Conservation (phyloP, 768 basidiomycete species). For the Zangia roseola region DNA sequence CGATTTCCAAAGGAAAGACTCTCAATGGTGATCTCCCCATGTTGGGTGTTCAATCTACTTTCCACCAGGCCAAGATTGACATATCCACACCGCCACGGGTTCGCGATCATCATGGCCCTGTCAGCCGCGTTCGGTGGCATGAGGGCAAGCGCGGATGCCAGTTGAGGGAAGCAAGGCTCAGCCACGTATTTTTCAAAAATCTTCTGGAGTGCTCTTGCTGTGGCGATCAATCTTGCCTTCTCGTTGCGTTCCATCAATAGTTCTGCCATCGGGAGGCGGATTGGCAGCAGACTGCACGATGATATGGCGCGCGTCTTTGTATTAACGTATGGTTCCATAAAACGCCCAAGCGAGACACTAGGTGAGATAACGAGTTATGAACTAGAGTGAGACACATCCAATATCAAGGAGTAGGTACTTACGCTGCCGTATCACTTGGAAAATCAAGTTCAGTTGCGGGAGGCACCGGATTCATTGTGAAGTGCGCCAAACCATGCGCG, state of each 20-base stretch:
- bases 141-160: background rate
- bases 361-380: background rate
- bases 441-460: slow-evolving; percentile 18
- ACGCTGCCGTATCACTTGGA: slow-evolving; percentile 8
- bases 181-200: slow-evolving; percentile 9
- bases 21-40: slow-evolving; percentile 5
- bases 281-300: slow-evolving; percentile 12
- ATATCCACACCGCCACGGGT: slow-evolving; percentile 10
- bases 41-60: slow-evolving; percentile 2
- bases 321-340: slow-evolving; percentile 15
- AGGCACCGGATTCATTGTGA: slow-evolving; percentile 21
- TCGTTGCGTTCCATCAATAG: slow-evolving; percentile 6
- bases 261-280: slow-evolving; percentile 17
- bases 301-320: slow-evolving; percentile 20
- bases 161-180: slow-evolving; percentile 16
- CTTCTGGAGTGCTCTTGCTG: slow-evolving; percentile 11
- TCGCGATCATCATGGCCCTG: background rate
- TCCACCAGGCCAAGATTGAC: slow-evolving; percentile 17
- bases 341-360: slow-evolving; percentile 20
- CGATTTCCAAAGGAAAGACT: slow-evolving; percentile 11
- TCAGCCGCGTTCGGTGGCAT: background rate
- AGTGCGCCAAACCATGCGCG: slow-evolving; percentile 20
- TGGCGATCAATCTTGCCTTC: slow-evolving; percentile 12
- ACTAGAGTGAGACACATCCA: background rate
- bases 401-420: background rate